phyloP scores from a whole-genome alignment of 1,139 yeast genomes.

The Scheffersomyces cryptocercus region DNA sequence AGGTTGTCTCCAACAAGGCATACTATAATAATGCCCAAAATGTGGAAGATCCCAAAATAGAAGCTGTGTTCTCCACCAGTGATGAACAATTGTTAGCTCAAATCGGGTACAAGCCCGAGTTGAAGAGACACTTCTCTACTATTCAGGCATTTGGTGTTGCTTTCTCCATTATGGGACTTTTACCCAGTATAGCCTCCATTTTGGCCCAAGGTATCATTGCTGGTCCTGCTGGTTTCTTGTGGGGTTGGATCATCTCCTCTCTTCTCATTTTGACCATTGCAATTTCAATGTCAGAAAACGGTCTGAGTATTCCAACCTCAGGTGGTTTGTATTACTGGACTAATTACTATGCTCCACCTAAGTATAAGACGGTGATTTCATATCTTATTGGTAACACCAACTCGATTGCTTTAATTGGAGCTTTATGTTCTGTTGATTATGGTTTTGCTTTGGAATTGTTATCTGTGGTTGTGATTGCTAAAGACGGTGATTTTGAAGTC shows the following conservation, averaged over 20 bases:
- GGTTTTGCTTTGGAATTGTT: conserved; percentile 58
- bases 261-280: conserved; percentile 60
- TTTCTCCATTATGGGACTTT: conserved; percentile 52
- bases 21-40: conserved; percentile 27
- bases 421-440: conserved; percentile 57
- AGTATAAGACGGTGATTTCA: conserved; percentile 36
- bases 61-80: conserved; percentile 14
- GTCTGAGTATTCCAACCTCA: conserved; percentile 67
- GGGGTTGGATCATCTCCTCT: conserved; percentile 71
- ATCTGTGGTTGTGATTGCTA: conserved; percentile 50
- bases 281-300: conserved; percentile 63
- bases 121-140: conserved; percentile 45
- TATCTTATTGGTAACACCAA: conserved; percentile 62
- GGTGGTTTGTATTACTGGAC: conserved; percentile 68
- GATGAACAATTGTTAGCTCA: conserved; percentile 12
- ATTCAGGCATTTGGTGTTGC: conserved; percentile 54
- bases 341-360: conserved; percentile 47
- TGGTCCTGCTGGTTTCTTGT: conserved; percentile 59
- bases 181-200: conserved; percentile 46
- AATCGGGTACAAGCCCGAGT: conserved; percentile 49
- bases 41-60: conserved; percentile 28
- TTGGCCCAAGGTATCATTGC: conserved; percentile 28
- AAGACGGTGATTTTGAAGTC: conserved; percentile 47
- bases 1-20: conserved; percentile 23
- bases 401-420: conserved; percentile 58